Percentiles rank a stretch among this genome's conserved stretches.
Evolutionary conservation across 176 grass and related monocot genomes (phyloP).

Genomic region (Zoysia pacifica): DNA sequence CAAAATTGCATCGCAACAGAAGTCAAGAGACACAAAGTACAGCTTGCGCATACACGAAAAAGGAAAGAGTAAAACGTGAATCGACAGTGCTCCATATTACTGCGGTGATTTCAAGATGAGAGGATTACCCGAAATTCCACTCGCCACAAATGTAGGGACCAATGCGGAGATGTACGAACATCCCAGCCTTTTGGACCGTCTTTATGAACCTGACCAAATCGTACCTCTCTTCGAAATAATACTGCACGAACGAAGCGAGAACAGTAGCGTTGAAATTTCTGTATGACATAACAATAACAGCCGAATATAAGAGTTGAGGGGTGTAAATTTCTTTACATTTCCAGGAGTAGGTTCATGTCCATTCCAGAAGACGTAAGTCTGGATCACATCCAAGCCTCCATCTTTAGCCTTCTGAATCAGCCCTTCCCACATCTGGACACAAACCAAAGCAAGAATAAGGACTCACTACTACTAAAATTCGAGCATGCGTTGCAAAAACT

Average conservation of each 20-base stretch:
- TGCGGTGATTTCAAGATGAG: slow-evolving; percentile 19
- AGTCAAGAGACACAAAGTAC: slow-evolving; percentile 28
- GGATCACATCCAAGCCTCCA: slow-evolving; percentile 94
- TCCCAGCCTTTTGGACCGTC: slow-evolving; percentile 76
- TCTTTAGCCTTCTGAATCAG: slow-evolving; percentile 95
- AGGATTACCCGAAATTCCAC: slow-evolving; percentile 96
- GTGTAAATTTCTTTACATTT: slow-evolving; percentile 52
- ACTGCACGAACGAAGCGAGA: slow-evolving; percentile 53
- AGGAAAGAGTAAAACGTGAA: not conserved
- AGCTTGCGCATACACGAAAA: slow-evolving; percentile 24
- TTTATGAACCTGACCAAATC: slow-evolving; percentile 97
- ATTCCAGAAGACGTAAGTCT: slow-evolving; percentile 99
- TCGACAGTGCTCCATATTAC: not conserved
- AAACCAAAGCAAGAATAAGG: not conserved
- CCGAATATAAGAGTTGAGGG: not conserved
- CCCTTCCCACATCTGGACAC: slow-evolving; percentile 93
- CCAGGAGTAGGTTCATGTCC: slow-evolving; percentile 91
- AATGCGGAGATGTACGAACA: slow-evolving; percentile 96
- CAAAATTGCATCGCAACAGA: slow-evolving; percentile 31
- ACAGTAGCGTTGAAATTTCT: slow-evolving; percentile 8
- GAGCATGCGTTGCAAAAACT: not conserved
- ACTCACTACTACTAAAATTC: not conserved
- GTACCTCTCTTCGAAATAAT: slow-evolving; percentile 96
- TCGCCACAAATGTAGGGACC: slow-evolving; percentile 98
- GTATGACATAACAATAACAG: slow-evolving; percentile 12